phyloP scores from a whole-genome alignment of 2,329 filamentous ascomycete species.

The Lasiodiplodia theobromae region DNA sequence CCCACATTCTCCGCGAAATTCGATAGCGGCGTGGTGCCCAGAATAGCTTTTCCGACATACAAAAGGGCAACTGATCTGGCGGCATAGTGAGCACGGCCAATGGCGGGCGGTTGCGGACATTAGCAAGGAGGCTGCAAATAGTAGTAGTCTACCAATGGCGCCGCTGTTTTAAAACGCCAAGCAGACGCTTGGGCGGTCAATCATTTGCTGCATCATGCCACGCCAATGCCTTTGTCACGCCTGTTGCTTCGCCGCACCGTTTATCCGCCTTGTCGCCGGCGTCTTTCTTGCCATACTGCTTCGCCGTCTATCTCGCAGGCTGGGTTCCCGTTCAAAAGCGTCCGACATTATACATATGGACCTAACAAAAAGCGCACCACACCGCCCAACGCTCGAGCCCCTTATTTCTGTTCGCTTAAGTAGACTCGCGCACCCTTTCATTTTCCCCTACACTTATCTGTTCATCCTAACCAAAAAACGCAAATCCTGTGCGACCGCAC shows the following conservation, averaged over 20 bases:
- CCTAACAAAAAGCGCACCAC: not conserved
- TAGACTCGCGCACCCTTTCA: not conserved
- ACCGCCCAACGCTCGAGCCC: not conserved
- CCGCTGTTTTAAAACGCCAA: not conserved
- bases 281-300: not conserved
- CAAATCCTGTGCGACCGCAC: no score
- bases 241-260: not conserved
- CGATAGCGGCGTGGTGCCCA: not conserved
- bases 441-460: conserved; percentile 1
- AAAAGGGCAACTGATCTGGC: conserved; percentile 3
- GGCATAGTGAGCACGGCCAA: not conserved
- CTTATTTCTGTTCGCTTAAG: not conserved
- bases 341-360: not conserved
- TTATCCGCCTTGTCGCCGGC: not conserved
- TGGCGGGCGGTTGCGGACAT: not conserved
- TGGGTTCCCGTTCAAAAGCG: not conserved
- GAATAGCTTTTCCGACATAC: conserved; percentile 1
- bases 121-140: not conserved
- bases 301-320: not conserved
- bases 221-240: not conserved
- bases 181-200: not conserved
- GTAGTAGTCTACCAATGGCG: not conserved
- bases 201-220: conserved; percentile 5
- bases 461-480: not conserved
- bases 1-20: not conserved